A percentile compares a stretch with the other conserved stretches of the same genome.
These are phyloP conservation scores for Neopestalotiopsis sp. DNA, from an alignment of 2,329 filamentous ascomycete species.

Conservation along the genomic window DNA sequence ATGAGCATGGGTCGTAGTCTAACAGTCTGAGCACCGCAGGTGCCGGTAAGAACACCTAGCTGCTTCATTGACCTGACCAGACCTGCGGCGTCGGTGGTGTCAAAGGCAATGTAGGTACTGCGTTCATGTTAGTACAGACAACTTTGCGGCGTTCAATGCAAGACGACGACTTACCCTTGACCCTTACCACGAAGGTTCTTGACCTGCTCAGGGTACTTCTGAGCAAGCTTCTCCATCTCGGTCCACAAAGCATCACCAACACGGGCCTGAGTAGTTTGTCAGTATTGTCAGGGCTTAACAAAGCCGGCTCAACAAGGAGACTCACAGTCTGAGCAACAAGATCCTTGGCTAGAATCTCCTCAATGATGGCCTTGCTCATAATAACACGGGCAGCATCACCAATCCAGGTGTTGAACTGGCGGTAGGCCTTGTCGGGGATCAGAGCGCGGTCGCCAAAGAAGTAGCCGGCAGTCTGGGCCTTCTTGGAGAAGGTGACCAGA, in stretches of 20 bases:
- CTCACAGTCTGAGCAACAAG: conserved; percentile 60
- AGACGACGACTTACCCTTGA: conserved; percentile 55
- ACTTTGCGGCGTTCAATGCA: background rate
- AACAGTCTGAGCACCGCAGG: conserved; percentile 76
- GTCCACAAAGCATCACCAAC: conserved; percentile 80
- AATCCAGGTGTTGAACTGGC: conserved; percentile 94
- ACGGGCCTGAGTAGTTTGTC: conserved; percentile 64
- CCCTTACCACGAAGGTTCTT: conserved; percentile 85
- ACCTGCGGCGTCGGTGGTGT: conserved; percentile 81
- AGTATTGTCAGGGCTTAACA: background rate
- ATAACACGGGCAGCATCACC: conserved; percentile 85
- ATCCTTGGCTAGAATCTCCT: conserved; percentile 77
- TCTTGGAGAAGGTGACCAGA: conserved; percentile 95
- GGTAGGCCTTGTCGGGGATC: conserved; percentile 88
- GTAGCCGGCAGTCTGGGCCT: conserved; percentile 92
- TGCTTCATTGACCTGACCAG: conserved; percentile 75
- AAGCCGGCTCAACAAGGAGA: background rate
- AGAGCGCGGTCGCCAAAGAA: conserved; percentile 83
- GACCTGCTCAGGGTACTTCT: conserved; percentile 77
- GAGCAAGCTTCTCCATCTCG: conserved; percentile 69
- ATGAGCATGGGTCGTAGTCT: conserved; percentile 87
- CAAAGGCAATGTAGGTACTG: conserved; percentile 86
- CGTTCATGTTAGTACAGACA: background rate
- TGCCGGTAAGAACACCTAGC: conserved; percentile 84
- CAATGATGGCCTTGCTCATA: conserved; percentile 83